Evolutionary conservation across 805 yeast species (phyloP).

Genomic region (Metschnikowia kofuensis): DNA sequence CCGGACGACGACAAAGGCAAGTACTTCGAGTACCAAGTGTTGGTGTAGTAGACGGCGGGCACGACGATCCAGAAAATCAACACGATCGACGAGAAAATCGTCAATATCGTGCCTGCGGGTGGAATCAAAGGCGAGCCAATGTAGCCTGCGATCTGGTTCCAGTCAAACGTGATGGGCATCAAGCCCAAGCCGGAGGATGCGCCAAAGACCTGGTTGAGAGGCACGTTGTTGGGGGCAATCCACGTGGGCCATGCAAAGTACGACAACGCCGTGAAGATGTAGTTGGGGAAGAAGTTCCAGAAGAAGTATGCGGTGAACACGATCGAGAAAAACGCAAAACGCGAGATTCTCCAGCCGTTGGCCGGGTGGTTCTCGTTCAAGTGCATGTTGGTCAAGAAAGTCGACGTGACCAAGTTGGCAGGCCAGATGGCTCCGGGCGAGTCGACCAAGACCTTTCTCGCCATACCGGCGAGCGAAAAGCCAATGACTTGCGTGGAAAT

Average conservation of each 20-base stretch:
- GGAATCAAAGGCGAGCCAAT: constrained; percentile 64
- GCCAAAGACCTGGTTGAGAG: constrained; percentile 67
- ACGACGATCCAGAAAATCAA: constrained; percentile 47
- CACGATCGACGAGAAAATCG: constrained; percentile 35
- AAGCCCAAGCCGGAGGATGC: constrained; percentile 58
- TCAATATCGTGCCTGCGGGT: constrained; percentile 51
- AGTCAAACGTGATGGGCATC: constrained; percentile 66
- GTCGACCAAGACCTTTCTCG: constrained; percentile 55
- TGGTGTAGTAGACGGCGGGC: constrained; percentile 53
- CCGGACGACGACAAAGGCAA: constrained; percentile 54
- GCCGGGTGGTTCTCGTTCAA: constrained; percentile 50
- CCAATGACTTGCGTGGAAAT: constrained; percentile 64
- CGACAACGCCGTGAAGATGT: constrained; percentile 55
- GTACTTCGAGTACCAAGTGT: constrained; percentile 57
- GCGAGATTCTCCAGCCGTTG: constrained; percentile 56
- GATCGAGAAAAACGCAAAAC: constrained; percentile 3
- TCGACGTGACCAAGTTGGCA: constrained; percentile 54
- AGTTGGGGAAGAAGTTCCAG: constrained; percentile 23
- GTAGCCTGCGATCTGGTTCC: constrained; percentile 58
- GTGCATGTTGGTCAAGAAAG: constrained; percentile 53
- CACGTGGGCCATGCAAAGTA: constrained; percentile 64
- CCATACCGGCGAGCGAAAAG: constrained; percentile 63
- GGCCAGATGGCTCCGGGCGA: constrained; percentile 77
- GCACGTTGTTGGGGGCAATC: constrained; percentile 59
- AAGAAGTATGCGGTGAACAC: constrained; percentile 4